A percentile compares a stretch with the other conserved stretches of the same genome.
These are phyloP conservation scores for Hevea brasiliensis DNA, from an alignment of 345 rosid genomes.

Conservation along the genomic window DNA sequence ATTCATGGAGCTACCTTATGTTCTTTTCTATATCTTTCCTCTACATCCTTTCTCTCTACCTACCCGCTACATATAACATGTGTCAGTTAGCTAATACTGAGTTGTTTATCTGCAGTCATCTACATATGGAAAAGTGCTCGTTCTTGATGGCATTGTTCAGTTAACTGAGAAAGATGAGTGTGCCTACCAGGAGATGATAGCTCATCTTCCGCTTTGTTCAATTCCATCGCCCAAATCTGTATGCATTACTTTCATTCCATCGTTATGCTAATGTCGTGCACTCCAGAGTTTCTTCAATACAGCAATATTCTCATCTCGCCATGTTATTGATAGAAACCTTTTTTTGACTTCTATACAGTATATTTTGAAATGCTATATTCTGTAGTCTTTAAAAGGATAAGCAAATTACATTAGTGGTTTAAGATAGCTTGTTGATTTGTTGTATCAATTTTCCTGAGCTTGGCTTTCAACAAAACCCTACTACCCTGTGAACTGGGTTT, in stretches of 20 bases:
- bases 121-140: conserved; percentile 91
- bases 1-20: not conserved
- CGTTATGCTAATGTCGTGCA: not conserved
- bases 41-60: not conserved
- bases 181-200: conserved; percentile 99
- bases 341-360: not conserved
- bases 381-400: not conserved
- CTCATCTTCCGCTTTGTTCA: conserved; percentile 95
- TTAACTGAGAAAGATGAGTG: conserved; percentile 95
- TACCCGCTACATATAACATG: not conserved
- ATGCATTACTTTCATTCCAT: conserved; percentile 1
- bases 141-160: conserved; percentile 93
- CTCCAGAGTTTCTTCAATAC: not conserved
- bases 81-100: not conserved
- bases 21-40: not conserved
- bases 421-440: no score
- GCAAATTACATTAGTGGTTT: not conserved
- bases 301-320: not conserved
- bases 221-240: conserved; percentile 80
- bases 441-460: no score
- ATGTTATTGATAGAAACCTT: not conserved
- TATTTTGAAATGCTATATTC: not conserved
- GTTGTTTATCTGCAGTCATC: conserved; percentile 59
- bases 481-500: not conserved
- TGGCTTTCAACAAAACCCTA: no score